These are phyloP conservation scores for Hyphodiscus hymeniophilus DNA, from an alignment of 495 filamentous ascomycete genomes.

Conservation along the genomic window DNA sequence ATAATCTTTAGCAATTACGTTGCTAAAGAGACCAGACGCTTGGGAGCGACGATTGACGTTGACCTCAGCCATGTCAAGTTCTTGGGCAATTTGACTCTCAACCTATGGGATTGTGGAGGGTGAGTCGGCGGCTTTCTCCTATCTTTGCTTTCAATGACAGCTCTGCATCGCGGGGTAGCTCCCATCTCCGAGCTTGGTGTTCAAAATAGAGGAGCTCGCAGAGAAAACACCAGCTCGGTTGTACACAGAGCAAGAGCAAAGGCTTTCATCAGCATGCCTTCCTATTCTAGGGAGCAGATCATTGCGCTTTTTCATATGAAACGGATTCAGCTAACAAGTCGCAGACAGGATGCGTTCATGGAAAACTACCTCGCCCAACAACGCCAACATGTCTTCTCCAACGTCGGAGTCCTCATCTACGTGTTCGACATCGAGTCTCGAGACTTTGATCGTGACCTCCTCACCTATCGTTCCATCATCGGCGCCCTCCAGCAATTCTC, in stretches of 20 bases:
- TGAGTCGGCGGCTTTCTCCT: conserved; percentile 33
- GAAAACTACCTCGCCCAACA: conserved; percentile 94
- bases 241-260: too few relatives aligned
- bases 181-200: neutral
- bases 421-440: conserved; percentile 97
- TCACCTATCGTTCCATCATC: conserved; percentile 82
- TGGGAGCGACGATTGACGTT: conserved; percentile 97
- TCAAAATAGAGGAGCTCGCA: too few relatives aligned
- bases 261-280: too few relatives aligned
- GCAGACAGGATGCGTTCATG: conserved; percentile 94
- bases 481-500: conserved; percentile 80
- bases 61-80: conserved; percentile 98
- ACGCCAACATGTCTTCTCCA: conserved; percentile 89
- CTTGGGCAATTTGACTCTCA: conserved; percentile 91
- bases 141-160: neutral
- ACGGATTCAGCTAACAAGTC: conserved; percentile 4
- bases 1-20: conserved; percentile 99
- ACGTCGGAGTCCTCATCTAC: conserved; percentile 95
- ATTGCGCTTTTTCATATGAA: neutral
- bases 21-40: conserved; percentile 84
- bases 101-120: conserved; percentile 98
- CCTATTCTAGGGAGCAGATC: too few relatives aligned
- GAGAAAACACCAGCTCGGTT: too few relatives aligned
- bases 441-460: conserved; percentile 83
- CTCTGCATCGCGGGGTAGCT: neutral